Base-by-base conservation (phyloP, 495 filamentous ascomycete genomes). In the Aspergillus biplanus region DNA sequence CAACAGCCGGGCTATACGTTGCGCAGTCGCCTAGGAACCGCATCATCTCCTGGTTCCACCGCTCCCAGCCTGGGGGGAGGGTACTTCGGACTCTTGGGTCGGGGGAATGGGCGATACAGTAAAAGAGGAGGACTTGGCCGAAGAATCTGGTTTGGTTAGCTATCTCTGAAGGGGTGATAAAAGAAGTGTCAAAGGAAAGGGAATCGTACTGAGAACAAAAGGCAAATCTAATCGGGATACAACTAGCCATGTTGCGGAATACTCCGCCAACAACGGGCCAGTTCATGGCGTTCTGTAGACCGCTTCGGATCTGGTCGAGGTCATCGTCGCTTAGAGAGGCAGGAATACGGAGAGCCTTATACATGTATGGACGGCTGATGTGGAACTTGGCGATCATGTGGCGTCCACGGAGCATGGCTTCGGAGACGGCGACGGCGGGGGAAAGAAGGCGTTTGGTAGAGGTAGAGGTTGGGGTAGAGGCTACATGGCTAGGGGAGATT, bases 361-460 rank as follows among this genome's bases (percentile, higher is more conserved):
- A 82, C 0, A 82, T 67, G 55, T 82, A 82, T 39, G 79, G 79
- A 31, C 79, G 74, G 59, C 79, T 75, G 61, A 82, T 82, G 69
- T 82, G 79, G 70, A 82, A 82, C 37, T 78, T 78, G 27, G 77
- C 78, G 57, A 82, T 82, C 67, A 72, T 74, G 64, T 78, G 73
- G 3, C 79, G 72, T 21, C 78, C 79, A 12, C 72, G 73, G 8
- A 82, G 75, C 79, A 82, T 82, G 49, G 79, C 77, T 57, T 82
- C 79, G 48, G 78, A 75, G 13, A 82, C 72, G 59, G 78, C 78
- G 46, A 71, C 64, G 44, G 78, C 78, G 1, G 78, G 77, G 7
- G 78, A 75, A 7, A 73, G 54, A 18, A 77, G 74, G 0, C 68
- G 72, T 56, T 56, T 69, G n/a, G 13, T 50, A 37, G 50, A 60